These are phyloP conservation scores for Nothophaeocryptopus gaeumannii DNA, from an alignment of 2,329 filamentous ascomycete species.

Conservation along the genomic window DNA sequence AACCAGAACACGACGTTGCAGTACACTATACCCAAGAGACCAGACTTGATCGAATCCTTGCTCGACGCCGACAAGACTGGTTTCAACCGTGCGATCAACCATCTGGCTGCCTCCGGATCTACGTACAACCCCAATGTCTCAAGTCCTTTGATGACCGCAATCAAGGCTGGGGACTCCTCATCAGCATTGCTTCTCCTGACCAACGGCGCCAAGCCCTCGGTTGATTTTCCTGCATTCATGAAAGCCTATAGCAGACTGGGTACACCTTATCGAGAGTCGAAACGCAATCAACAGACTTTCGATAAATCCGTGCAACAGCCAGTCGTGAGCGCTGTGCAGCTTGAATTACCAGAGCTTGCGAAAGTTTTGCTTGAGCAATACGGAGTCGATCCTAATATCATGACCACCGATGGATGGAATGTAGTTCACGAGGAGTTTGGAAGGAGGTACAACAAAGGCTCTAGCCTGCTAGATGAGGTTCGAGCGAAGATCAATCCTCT, in stretches of 20 bases:
- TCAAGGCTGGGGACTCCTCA: conserved; percentile 52
- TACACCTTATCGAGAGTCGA: conserved; percentile 35
- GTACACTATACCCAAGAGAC: conserved; percentile 56
- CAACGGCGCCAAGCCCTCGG: conserved; percentile 57
- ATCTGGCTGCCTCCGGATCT: conserved; percentile 50
- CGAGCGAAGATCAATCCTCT: conserved; percentile 52
- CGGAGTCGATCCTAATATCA: conserved; percentile 64
- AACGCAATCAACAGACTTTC: conserved; percentile 53
- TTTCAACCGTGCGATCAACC: conserved; percentile 63
- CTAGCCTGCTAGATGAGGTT: conserved; percentile 61
- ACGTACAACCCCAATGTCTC: conserved; percentile 38
- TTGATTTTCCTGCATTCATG: conserved; percentile 64
- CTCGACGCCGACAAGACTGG: conserved; percentile 58
- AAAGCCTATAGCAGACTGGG: conserved; percentile 52
- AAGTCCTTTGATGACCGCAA: conserved; percentile 59
- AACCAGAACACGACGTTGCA: conserved; percentile 65
- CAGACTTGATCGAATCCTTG: conserved; percentile 46
- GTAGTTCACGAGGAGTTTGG: conserved; percentile 34
- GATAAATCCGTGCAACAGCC: conserved; percentile 58
- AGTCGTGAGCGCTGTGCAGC: conserved; percentile 58
- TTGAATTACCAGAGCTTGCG: conserved; percentile 53
- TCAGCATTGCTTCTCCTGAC: conserved; percentile 61
- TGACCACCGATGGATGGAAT: conserved; percentile 45
- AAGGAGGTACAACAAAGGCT: conserved; percentile 39
- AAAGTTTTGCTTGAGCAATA: conserved; percentile 53